These are phyloP conservation scores for Penicillium antarcticum DNA, from an alignment of 495 filamentous ascomycete genomes.

Conservation along the genomic window DNA sequence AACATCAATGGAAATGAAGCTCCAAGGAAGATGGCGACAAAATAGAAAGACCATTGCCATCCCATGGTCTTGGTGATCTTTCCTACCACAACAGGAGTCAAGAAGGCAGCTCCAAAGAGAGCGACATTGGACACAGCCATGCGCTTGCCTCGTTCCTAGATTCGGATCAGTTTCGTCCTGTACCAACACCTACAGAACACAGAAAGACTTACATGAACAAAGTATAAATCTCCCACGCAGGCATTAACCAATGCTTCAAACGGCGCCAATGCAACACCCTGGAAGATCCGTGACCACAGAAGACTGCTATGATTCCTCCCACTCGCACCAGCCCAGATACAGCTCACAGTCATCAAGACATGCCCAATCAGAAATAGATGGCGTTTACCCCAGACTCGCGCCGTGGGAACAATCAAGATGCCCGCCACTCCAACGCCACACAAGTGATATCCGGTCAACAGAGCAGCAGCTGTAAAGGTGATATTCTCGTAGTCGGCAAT, in stretches of 20 bases:
- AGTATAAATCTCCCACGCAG: slow-evolving; percentile 73
- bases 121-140: slow-evolving; percentile 91
- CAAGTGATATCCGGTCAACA: slow-evolving; percentile 85
- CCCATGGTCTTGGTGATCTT: slow-evolving; percentile 73
- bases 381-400: slow-evolving; percentile 88
- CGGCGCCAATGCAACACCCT: slow-evolving; percentile 71
- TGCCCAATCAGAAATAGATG: slow-evolving; percentile 83
- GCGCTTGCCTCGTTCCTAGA: slow-evolving; percentile 72
- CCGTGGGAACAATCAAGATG: slow-evolving; percentile 79
- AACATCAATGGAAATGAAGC: slow-evolving; percentile 62
- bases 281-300: slow-evolving; percentile 70
- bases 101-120: slow-evolving; percentile 87
- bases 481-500: slow-evolving; percentile 57
- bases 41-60: slow-evolving; percentile 78
- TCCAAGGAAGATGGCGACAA: slow-evolving; percentile 64
- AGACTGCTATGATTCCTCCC: slow-evolving; percentile 63
- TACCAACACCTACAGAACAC: background rate
- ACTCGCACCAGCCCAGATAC: slow-evolving; percentile 75
- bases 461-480: slow-evolving; percentile 67
- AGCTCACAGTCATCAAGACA: slow-evolving; percentile 65
- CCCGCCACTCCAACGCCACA: slow-evolving; percentile 78
- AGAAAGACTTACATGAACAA: slow-evolving; percentile 60
- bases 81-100: slow-evolving; percentile 84
- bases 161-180: slow-evolving; percentile 1
- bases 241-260: slow-evolving; percentile 78